phyloP scores from a whole-genome alignment of 2,329 filamentous ascomycete species.

The Aphanocladium album region DNA sequence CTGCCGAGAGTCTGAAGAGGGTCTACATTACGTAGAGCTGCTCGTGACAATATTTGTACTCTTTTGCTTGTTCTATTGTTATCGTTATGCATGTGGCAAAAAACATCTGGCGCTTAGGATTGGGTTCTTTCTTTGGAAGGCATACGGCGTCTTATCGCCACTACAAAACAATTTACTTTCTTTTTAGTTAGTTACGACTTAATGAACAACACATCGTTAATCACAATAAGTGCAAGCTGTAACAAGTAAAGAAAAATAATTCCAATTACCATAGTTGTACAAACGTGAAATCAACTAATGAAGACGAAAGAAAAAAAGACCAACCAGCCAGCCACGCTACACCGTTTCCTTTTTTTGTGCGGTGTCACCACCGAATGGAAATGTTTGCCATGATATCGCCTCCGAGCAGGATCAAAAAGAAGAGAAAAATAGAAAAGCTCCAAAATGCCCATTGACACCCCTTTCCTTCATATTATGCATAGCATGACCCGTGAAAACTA shows the following conservation, averaged over 20 bases:
- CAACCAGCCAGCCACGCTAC: not conserved
- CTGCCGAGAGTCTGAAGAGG: conserved; percentile 64
- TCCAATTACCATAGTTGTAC: not conserved
- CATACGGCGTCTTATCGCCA: no score
- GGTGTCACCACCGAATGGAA: no score
- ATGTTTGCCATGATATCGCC: no score
- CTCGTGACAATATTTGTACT: not conserved
- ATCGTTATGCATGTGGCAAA: not conserved
- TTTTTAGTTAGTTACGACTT: conserved; percentile 4
- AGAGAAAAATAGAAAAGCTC: not conserved
- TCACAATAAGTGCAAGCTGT: not conserved
- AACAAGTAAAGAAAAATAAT: not conserved
- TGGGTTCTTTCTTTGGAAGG: not conserved
- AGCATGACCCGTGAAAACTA: no score
- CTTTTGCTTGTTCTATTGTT: not conserved
- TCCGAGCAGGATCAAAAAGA: not conserved
- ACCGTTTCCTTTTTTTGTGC: no score
- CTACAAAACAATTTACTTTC: no score
- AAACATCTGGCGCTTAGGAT: not conserved
- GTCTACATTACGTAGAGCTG: conserved; percentile 68
- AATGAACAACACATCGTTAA: not conserved
- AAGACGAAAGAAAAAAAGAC: not conserved
- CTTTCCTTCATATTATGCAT: not conserved
- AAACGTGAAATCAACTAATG: conserved; percentile 1
- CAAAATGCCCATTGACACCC: no score